These are phyloP conservation scores for Calocera viscosa DNA, from an alignment of 768 basidiomycete species.

Conservation along the genomic window DNA sequence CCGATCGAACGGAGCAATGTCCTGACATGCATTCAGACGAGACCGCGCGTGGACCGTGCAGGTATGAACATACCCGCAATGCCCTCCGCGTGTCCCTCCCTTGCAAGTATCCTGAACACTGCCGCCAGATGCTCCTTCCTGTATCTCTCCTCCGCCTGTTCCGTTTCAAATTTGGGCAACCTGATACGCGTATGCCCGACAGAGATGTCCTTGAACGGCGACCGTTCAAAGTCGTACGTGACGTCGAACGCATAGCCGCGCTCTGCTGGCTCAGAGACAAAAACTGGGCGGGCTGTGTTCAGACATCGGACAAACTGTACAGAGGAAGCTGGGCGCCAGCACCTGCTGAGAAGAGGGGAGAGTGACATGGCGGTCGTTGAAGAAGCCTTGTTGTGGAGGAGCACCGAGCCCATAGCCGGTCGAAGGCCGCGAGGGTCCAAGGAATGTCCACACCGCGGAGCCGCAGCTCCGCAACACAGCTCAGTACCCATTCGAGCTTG, in stretches of 20 bases:
- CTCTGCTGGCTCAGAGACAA: too few relatives aligned
- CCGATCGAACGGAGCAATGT: neutral
- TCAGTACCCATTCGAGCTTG: too few relatives aligned
- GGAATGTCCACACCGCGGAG: too few relatives aligned
- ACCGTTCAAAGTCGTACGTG: neutral
- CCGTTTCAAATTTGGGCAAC: neutral
- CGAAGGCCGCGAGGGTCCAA: too few relatives aligned
- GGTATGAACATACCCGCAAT: neutral
- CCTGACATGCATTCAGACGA: neutral
- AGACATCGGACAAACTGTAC: too few relatives aligned
- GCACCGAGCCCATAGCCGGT: too few relatives aligned
- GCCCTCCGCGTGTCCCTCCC: neutral
- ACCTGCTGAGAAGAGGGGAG: too few relatives aligned
- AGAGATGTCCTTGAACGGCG: neutral
- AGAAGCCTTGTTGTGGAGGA: too few relatives aligned
- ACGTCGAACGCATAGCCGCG: neutral
- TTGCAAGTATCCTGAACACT: neutral
- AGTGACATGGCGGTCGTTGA: too few relatives aligned
- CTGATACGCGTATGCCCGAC: neutral
- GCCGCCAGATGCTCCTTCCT: slow-evolving; percentile 3
- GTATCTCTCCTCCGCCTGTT: neutral
- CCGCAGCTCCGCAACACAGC: too few relatives aligned
- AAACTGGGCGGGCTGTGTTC: too few relatives aligned
- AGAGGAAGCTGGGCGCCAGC: too few relatives aligned
- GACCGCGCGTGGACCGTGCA: neutral